phyloP scores from a whole-genome alignment of 78 protist species.

The Bodo saltans region DNA sequence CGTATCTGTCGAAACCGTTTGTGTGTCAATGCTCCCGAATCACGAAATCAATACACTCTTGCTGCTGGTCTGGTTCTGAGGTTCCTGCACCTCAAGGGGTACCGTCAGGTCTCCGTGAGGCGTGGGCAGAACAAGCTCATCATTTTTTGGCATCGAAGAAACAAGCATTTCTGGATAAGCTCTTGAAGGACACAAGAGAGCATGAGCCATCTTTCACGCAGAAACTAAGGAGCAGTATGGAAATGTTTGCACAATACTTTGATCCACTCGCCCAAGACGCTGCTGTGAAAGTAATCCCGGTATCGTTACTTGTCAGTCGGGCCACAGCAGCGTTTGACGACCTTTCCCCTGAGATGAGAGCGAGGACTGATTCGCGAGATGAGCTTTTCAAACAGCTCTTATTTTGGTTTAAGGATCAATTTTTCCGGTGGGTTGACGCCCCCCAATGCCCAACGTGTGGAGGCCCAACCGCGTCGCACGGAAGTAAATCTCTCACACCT shows the following conservation, averaged over 20 bases:
- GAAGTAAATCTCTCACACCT: conserved; percentile 1
- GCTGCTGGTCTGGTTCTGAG: background rate
- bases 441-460: conserved; percentile 59
- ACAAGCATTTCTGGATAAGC: background rate
- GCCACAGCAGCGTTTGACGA: background rate
- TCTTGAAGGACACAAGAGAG: background rate
- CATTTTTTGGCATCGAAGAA: background rate
- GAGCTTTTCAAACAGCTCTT: conserved; percentile 40
- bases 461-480: background rate
- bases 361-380: background rate
- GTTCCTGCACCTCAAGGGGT: background rate
- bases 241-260: background rate
- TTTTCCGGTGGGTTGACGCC: conserved; percentile 65
- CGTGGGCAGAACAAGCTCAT: background rate
- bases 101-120: background rate
- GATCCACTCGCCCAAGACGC: background rate
- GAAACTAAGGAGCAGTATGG: background rate
- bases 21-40: background rate
- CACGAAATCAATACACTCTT: background rate
- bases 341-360: background rate
- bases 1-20: background rate
- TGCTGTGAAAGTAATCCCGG: background rate
- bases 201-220: background rate
- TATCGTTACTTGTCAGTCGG: background rate
- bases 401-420: conserved; percentile 63